Conservation (phyloP, 176 grass and related monocot genomes). For the Phoenix roebelenii region DNA sequence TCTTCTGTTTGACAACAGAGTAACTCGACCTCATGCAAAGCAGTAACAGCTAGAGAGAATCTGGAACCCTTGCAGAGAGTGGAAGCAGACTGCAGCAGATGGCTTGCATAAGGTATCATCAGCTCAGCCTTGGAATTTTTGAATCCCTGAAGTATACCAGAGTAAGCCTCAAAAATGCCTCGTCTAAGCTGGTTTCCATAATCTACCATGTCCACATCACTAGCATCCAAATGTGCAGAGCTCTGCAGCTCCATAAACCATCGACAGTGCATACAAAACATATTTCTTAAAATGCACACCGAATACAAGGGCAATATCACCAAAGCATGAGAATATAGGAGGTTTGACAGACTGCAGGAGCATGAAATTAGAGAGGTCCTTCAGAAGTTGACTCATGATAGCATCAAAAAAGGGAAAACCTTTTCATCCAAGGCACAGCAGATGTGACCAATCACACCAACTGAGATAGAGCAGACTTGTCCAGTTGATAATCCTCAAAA, state of each 20-base stretch:
- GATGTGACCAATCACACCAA: slow-evolving; percentile 82
- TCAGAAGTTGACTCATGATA: slow-evolving; percentile 78
- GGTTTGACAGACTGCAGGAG: slow-evolving; percentile 74
- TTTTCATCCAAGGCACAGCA: slow-evolving; percentile 76
- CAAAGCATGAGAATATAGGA: slow-evolving; percentile 78
- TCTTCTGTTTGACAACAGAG: slow-evolving; percentile 44
- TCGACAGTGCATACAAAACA: slow-evolving; percentile 56
- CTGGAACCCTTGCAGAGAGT: slow-evolving; percentile 41
- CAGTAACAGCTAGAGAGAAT: slow-evolving; percentile 78
- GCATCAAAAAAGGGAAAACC: slow-evolving; percentile 72
- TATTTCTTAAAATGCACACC: slow-evolving; percentile 88
- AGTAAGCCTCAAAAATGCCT: slow-evolving; percentile 87
- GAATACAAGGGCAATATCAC: slow-evolving; percentile 83
- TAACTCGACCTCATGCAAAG: slow-evolving; percentile 84
- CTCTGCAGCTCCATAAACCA: slow-evolving; percentile 73
- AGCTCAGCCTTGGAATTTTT: slow-evolving; percentile 65
- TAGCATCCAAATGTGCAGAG: slow-evolving; percentile 51
- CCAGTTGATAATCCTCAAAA: slow-evolving; percentile 61
- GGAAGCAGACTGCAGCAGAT: slow-evolving; percentile 35
- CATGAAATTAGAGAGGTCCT: slow-evolving; percentile 70
- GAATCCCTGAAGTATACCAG: slow-evolving; percentile 83
- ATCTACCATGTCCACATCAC: slow-evolving; percentile 75
- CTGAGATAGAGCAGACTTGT: slow-evolving; percentile 68
- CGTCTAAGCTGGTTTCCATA: slow-evolving; percentile 71
- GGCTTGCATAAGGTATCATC: slow-evolving; percentile 60